Evolutionary conservation across 202 grass and related monocot species (phyloP).

Genomic region (Eragrostis tef): DNA sequence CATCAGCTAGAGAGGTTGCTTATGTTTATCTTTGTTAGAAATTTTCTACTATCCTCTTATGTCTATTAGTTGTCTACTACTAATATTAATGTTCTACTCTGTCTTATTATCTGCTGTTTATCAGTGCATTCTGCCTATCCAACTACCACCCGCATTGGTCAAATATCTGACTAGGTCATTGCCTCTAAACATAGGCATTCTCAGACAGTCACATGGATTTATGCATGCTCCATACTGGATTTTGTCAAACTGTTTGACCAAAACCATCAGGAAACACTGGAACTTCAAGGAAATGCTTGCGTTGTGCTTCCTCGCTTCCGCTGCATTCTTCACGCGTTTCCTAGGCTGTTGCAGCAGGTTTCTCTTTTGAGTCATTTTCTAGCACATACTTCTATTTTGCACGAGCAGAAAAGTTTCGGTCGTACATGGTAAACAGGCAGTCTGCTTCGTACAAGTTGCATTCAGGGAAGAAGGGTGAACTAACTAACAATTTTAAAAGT

Average conservation of each 20-base stretch:
- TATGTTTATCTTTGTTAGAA: not conserved
- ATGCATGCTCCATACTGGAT: not conserved
- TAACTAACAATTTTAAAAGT: not conserved
- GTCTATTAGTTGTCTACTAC: not conserved
- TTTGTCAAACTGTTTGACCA: constrained; percentile 34
- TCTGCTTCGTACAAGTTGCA: not conserved
- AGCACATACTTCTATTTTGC: constrained; percentile 21
- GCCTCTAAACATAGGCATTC: not conserved
- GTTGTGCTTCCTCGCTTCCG: not conserved
- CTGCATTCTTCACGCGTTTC: not conserved
- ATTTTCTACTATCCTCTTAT: no score
- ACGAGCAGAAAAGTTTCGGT: constrained; percentile 13
- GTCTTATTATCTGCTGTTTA: not conserved
- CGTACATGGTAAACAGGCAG: no score
- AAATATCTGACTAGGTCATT: constrained; percentile 32
- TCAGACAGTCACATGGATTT: not conserved
- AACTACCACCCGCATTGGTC: constrained; percentile 11
- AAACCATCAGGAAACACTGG: not conserved
- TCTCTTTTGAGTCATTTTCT: not conserved
- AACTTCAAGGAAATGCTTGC: constrained; percentile 14
- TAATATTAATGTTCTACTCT: not conserved
- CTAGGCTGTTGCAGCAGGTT: not conserved
- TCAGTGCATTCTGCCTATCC: not conserved
- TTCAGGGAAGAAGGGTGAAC: not conserved
- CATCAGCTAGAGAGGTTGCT: not conserved